phyloP scores from a whole-genome alignment of 352 stramenopile species.

The Pythium brassicae region DNA sequence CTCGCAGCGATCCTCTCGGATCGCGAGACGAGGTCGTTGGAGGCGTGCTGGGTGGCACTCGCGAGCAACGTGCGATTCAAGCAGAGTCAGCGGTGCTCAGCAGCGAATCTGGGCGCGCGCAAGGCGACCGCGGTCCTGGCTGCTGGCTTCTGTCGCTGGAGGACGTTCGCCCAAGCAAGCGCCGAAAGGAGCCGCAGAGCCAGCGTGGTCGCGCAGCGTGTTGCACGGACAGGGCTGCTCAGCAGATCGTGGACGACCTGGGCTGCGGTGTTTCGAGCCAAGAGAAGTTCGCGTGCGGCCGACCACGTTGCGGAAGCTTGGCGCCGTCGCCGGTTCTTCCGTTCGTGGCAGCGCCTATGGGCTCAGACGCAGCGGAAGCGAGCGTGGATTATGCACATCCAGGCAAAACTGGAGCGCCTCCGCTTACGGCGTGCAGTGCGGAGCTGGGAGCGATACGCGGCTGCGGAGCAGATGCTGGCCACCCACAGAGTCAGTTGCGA shows the following conservation, averaged over 20 bases:
- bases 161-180: not conserved
- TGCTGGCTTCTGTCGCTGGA: not conserved
- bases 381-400: not conserved
- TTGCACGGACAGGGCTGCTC: not conserved
- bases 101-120: not conserved
- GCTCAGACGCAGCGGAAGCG: constrained; percentile 3
- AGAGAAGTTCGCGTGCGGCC: not conserved
- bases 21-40: not conserved
- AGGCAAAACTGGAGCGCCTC: constrained; percentile 9
- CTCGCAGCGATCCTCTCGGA: not conserved
- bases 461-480: constrained; percentile 1
- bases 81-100: not conserved
- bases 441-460: constrained; percentile 13
- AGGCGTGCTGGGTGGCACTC: constrained; percentile 5
- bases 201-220: not conserved
- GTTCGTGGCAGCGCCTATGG: constrained; percentile 19
- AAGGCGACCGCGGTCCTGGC: not conserved
- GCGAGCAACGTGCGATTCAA: not conserved
- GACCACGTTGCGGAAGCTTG: constrained; percentile 1
- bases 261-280: constrained; percentile 1
- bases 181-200: not conserved
- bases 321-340: constrained; percentile 2
- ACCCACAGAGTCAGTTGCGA: not conserved
- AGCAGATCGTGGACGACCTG: not conserved
- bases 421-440: constrained; percentile 2